Evolutionary conservation across 1,284 basidiomycete species (phyloP).

Genomic region (Malassezia japonica): DNA sequence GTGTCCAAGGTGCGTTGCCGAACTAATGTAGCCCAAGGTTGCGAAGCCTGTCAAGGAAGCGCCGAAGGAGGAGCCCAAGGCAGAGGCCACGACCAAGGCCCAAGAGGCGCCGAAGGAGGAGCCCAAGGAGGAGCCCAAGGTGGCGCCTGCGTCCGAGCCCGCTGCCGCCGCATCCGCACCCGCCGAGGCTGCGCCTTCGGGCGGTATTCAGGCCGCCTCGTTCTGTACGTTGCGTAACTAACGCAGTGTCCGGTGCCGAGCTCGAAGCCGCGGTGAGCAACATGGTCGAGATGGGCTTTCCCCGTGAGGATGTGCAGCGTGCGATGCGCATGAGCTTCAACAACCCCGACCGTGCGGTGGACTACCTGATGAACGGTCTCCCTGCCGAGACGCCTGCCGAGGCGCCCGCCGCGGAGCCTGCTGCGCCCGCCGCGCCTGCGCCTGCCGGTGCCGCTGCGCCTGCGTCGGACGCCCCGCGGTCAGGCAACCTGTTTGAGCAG

Average conservation of each 20-base stretch:
- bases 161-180: neutral
- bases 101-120: neutral
- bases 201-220: slow-evolving; percentile 3
- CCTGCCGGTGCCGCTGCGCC: slow-evolving; percentile 35
- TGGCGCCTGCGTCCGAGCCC: neutral
- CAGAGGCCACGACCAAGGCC: too few relatives aligned
- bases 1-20: slow-evolving; percentile 70
- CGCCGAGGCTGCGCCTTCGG: neutral
- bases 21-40: slow-evolving; percentile 25
- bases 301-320: slow-evolving; percentile 68
- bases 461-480: slow-evolving; percentile 25
- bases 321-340: slow-evolving; percentile 91
- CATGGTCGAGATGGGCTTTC: slow-evolving; percentile 82
- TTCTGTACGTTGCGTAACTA: slow-evolving; percentile 7
- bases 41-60: slow-evolving; percentile 18
- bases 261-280: slow-evolving; percentile 40
- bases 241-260: slow-evolving; percentile 23
- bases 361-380: slow-evolving; percentile 81
- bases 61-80: slow-evolving; percentile 12
- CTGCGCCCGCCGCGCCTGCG: slow-evolving; percentile 53
- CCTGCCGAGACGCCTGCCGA: slow-evolving; percentile 54
- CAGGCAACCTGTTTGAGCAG: slow-evolving; percentile 49
- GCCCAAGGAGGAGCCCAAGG: slow-evolving; percentile 5
- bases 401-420: slow-evolving; percentile 5
- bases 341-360: slow-evolving; percentile 93